A percentile compares a stretch with the other conserved stretches of the same genome.
Evolutionary conservation across 345 rosid genomes (phyloP).

Genomic region (Eucalyptus camaldulensis): DNA sequence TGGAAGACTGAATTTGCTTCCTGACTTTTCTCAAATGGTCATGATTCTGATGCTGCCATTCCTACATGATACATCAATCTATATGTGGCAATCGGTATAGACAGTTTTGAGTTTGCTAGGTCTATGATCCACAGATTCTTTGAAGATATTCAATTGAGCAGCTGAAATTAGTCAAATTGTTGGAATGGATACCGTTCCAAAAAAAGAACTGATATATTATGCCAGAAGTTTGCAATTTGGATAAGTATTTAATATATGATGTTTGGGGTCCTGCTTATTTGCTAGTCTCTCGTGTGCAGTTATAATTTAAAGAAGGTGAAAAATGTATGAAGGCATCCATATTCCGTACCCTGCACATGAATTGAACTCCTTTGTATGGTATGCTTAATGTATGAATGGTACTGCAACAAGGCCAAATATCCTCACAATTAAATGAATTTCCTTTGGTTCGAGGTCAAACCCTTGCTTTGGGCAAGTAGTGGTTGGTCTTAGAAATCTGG

Average conservation of each 20-base stretch:
- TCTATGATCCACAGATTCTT: background rate
- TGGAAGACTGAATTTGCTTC: background rate
- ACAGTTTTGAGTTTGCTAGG: background rate
- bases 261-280: rapidly evolving
- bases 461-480: background rate
- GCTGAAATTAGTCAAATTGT: background rate
- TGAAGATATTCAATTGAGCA: background rate
- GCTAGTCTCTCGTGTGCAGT: background rate
- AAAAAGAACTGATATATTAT: background rate
- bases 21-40: background rate
- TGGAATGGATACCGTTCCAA: background rate
- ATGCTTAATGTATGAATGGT: background rate
- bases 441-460: background rate
- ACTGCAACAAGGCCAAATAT: background rate
- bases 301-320: rapidly evolving
- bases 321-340: background rate
- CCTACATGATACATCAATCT: background rate
- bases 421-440: rapidly evolving
- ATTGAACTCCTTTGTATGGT: background rate
- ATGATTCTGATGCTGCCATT: background rate
- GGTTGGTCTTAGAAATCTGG: background rate
- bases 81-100: background rate
- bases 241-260: rapidly evolving
- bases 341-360: background rate
- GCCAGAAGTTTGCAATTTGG: background rate